Evolutionary conservation across 768 basidiomycete species (phyloP), one percentile per base, ranked within the genome.

Genomic region (Dictyophora rubrovolvata): DNA sequence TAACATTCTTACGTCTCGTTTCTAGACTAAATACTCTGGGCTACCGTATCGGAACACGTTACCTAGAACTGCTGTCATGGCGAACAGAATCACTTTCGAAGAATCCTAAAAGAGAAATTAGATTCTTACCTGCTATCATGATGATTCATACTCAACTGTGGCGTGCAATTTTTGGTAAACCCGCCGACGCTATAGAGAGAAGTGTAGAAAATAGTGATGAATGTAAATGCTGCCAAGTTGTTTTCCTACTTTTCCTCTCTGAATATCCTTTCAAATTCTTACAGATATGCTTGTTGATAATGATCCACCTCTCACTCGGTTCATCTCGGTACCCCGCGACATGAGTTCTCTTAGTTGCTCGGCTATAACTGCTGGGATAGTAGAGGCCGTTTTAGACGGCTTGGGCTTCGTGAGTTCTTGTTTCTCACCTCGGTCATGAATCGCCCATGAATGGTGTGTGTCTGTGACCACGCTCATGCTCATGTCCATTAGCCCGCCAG

Each of bases 251-350:
- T 50, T 22, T 22, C 4, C 59, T 50, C 23, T 49, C 59, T 60
- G 23, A 54, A 59, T 34, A 51, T 35, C 46, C 64, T 49, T 42
- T 14, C 7, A 50, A 48, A 53, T 21, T 18, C 34, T 21, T 20
- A 34, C 63, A 95, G 93, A 97, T 72, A 98, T 98, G 96, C 89
- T 99, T 63, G 88, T 95, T 61, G 89, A 97, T 77, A 97, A 99
- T 70, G 89, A 94, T 68, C 94, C 96, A 11, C 81, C 86, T 20
- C 78, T 97, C 63, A 94, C 96, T 62, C 84, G 91, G 60, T 79
- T 91, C 64, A 91, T 99, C 61, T 92, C 93, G 33, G 89, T 98
- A 14, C 96, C 96, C 20, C 84, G 83, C 65, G 96, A 99, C 68
- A 85, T 99, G 83, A 89, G 85, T 66, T 85, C 89, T 66, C 78